Conservation (phyloP, 371 early-diverging fungal genomes). For the Chytridium lagenaria region DNA sequence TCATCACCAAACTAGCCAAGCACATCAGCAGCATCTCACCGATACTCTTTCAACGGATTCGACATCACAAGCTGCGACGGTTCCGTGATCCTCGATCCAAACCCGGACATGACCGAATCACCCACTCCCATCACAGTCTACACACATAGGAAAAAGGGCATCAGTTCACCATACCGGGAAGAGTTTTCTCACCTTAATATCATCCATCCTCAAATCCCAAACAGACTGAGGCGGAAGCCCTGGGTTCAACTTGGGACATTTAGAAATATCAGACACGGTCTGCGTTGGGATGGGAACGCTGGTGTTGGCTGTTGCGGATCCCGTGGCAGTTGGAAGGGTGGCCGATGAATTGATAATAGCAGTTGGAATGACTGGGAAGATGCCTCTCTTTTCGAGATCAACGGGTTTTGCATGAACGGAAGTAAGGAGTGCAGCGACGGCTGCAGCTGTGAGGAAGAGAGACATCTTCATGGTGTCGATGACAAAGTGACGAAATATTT, state of each 20-base stretch:
- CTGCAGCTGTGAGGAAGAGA: too few species aligned
- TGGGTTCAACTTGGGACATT: constrained; percentile 10
- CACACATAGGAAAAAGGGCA: not conserved
- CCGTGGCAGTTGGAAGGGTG: not conserved
- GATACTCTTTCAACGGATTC: constrained; percentile 17
- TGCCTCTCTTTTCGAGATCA: too few species aligned
- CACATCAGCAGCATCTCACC: not conserved
- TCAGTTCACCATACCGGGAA: not conserved
- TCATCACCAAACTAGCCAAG: not conserved
- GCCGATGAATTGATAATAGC: not conserved
- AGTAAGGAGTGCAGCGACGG: too few species aligned
- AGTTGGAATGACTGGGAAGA: too few species aligned
- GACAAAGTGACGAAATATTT: too few species aligned
- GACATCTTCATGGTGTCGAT: too few species aligned
- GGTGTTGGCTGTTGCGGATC: not conserved
- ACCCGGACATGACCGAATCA: constrained; percentile 18
- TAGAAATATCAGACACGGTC: not conserved
- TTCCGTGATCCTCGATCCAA: constrained; percentile 14
- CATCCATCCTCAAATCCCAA: constrained; percentile 19
- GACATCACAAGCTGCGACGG: not conserved
- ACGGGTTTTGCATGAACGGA: too few species aligned
- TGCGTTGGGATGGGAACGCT: not conserved
- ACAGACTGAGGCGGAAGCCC: not conserved
- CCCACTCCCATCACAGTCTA: constrained; percentile 24
- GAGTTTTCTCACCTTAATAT: not conserved